phyloP scores from a whole-genome alignment of 2,329 filamentous ascomycete genomes.

The Amauroascus verrucosus region DNA sequence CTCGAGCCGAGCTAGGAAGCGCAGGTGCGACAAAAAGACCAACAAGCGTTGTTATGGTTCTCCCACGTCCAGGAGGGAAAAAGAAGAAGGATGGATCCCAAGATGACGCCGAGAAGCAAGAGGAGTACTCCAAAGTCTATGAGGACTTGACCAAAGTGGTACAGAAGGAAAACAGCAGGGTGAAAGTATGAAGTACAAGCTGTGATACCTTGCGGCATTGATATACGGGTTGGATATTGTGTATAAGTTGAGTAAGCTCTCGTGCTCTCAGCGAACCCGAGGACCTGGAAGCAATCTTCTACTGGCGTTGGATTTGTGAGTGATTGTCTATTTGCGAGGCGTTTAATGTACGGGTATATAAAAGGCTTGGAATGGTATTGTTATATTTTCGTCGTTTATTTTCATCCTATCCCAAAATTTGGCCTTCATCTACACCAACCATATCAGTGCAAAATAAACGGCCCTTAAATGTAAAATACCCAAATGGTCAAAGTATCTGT shows the following conservation, averaged over 20 bases:
- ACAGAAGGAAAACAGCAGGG: slow-evolving; percentile 47
- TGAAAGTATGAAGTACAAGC: slow-evolving; percentile 38
- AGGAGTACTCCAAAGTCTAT: slow-evolving; percentile 45
- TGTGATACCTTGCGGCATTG: slow-evolving; percentile 18
- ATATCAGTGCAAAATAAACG: background rate
- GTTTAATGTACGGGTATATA: slow-evolving; percentile 12
- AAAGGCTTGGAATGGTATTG: slow-evolving; percentile 11
- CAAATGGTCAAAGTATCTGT: too few species aligned
- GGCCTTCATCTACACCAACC: background rate
- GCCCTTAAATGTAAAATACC: too few species aligned
- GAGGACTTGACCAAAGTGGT: slow-evolving; percentile 50
- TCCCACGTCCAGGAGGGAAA: slow-evolving; percentile 41
- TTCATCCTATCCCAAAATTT: background rate
- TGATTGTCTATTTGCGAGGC: slow-evolving; percentile 7
- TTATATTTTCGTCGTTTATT: background rate
- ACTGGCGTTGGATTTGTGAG: slow-evolving; percentile 5
- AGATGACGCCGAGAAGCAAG: slow-evolving; percentile 36
- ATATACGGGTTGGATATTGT: slow-evolving; percentile 1
- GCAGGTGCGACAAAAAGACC: slow-evolving; percentile 92
- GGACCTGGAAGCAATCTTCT: slow-evolving; percentile 13
- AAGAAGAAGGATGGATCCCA: slow-evolving; percentile 42
- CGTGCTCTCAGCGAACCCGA: slow-evolving; percentile 15
- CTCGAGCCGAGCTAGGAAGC: slow-evolving; percentile 83
- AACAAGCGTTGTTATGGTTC: slow-evolving; percentile 87
- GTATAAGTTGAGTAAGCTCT: slow-evolving; percentile 21